Evolutionary conservation across 2,329 filamentous ascomycete genomes (phyloP), one percentile per base, ranked within the genome.

Genomic region (Curvularia hawaiiensis): DNA sequence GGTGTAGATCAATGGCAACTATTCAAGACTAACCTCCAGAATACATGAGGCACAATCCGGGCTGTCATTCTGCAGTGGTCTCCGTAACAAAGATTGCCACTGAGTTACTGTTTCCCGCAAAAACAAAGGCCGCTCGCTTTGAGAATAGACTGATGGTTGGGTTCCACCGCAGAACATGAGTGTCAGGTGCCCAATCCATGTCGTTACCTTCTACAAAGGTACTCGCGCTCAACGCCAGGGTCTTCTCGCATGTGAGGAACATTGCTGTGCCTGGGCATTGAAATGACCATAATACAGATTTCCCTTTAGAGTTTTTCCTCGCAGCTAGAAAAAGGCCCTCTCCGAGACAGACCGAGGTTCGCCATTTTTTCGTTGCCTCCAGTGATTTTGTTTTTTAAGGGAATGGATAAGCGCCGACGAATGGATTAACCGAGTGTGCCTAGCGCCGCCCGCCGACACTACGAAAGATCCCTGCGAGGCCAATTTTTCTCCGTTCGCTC

Each of bases 401-500:
- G 44, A 47, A 58, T 58, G 52, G 56, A 58, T 54, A 58, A 57
- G 55, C 55, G 55, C 55, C 52, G 55, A 26, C 43, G 51, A 53
- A 54, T 40, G 26, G 40, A 18, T 51, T 58, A 58, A 54, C 56
- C 56, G 52, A 58, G 56, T 51, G n/a, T 41, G 47, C 56, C 56
- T 55, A 58, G 55, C 45, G 55, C 26, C 45, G 38, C 31, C 38
- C 44, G 44, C 51, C 51, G 55, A 58, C 55, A 58, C 55, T 54
- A 58, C 54, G 50, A 57, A 24, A 26, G 26, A 58, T 55, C 56
- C 56, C 56, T 55, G 56, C 56, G 47, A 55, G 52, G 52, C 51
- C 56, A 56, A 56, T 59, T 59, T 56, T 56, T 56, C 53, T 59
- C 57, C 56, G 57, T 43, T 54, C 57, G 53, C 54, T 59, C 57